Evolutionary conservation across 192 early-diverging fungal genomes (phyloP).

Genomic region (Coemansia reversa): DNA sequence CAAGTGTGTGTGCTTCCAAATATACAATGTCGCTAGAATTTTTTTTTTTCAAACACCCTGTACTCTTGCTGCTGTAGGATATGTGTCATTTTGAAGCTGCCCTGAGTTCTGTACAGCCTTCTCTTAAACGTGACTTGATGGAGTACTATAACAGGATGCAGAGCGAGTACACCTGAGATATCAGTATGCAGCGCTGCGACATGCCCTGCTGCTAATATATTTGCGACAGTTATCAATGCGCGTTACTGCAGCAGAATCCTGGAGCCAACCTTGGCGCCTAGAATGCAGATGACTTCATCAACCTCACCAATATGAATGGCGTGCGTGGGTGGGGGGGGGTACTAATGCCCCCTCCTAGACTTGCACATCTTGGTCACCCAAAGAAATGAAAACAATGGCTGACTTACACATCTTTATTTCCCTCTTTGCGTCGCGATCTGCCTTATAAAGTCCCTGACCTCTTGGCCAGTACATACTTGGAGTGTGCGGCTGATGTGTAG

Average conservation of each 20-base stretch:
- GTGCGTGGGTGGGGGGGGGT: background rate
- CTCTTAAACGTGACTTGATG: slow-evolving; percentile 63
- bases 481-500: background rate
- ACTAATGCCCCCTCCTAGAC: background rate
- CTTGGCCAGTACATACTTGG: background rate
- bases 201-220: background rate
- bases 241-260: background rate
- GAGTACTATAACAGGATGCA: slow-evolving; percentile 55
- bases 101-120: slow-evolving; percentile 57
- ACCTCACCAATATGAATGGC: background rate
- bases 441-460: background rate
- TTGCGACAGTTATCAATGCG: background rate
- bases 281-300: background rate
- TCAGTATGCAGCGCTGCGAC: background rate
- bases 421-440: background rate
- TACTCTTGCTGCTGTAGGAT: slow-evolving; percentile 26
- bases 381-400: background rate
- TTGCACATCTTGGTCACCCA: background rate
- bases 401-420: background rate
- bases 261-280: background rate
- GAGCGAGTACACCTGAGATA: slow-evolving; percentile 13
- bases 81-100: slow-evolving; percentile 46
- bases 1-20: background rate
- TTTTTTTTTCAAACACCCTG: background rate
- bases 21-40: background rate